phyloP scores from a whole-genome alignment of 2,329 filamentous ascomycete genomes.

The Fusarium sterilihyphosum region DNA sequence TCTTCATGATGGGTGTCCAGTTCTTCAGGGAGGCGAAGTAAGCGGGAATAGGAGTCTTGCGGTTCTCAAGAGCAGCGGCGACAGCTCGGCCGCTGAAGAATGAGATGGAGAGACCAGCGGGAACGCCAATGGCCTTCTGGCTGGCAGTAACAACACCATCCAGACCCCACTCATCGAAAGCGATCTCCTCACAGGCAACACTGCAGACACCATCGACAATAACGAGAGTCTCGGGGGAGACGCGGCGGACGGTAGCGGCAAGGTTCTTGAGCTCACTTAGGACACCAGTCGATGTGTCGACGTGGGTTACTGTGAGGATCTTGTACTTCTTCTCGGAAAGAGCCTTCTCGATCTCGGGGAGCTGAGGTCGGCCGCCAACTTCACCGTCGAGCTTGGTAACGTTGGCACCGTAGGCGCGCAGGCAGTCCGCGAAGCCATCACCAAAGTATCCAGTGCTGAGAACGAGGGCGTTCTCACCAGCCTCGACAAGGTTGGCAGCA shows the following conservation, averaged over 20 bases:
- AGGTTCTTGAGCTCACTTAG: slow-evolving; percentile 89
- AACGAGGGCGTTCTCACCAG: slow-evolving; percentile 89
- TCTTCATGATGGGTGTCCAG: slow-evolving; percentile 98
- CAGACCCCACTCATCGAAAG: slow-evolving; percentile 93
- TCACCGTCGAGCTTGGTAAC: slow-evolving; percentile 90
- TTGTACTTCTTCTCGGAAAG: slow-evolving; percentile 94
- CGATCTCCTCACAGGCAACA: slow-evolving; percentile 94
- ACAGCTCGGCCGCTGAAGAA: slow-evolving; percentile 94
- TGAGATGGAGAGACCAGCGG: slow-evolving; percentile 91
- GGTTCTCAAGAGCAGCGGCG: slow-evolving; percentile 74
- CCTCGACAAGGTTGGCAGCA: slow-evolving; percentile 90
- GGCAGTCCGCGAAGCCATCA: slow-evolving; percentile 92
- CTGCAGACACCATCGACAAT: slow-evolving; percentile 97
- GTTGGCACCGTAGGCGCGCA: slow-evolving; percentile 89
- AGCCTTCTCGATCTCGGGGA: slow-evolving; percentile 87
- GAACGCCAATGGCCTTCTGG: slow-evolving; percentile 96
- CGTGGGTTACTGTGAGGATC: slow-evolving; percentile 92
- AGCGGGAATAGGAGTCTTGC: slow-evolving; percentile 83
- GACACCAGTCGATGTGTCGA: slow-evolving; percentile 97
- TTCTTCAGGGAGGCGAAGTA: slow-evolving; percentile 99
- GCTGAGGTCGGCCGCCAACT: slow-evolving; percentile 86
- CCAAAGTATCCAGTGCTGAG: slow-evolving; percentile 98
- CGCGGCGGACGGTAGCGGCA: slow-evolving; percentile 81
- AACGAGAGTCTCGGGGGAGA: slow-evolving; percentile 90
- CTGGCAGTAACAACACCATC: slow-evolving; percentile 94